Evolutionary conservation across 2,329 filamentous ascomycete genomes (phyloP), one percentile per base, ranked within the genome.

Genomic region (Neophaeococcomyces mojaviensis): DNA sequence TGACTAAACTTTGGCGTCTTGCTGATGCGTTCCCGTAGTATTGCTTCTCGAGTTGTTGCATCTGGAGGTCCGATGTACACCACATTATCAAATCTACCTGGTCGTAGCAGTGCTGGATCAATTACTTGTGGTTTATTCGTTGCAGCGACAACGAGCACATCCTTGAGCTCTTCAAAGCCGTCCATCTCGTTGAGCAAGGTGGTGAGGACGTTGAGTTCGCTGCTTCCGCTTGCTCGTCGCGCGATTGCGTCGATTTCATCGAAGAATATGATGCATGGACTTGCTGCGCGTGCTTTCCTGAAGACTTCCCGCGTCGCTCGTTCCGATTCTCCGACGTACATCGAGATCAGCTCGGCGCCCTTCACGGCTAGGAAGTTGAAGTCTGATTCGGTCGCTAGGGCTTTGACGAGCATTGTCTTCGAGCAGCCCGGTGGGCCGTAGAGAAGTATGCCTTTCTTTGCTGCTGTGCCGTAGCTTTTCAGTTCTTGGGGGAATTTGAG

Each of bases 251-350:
- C 89, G 57, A 97, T 92, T 64, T 97, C 89, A 62, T 97, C 89
- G 55, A 96, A 95, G 73, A 96, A 97, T 58, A 97, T 88, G 65
- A 96, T 90, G 61, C 86, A 88, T 0, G 90, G 90, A 42, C 82
- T 81, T 7, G 88, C 89, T n/a, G 84, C 82, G 34, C 85, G 77
- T 1, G 90, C 90, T 56, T 89, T 86, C 44, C 82, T 77, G 62
- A 97, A 96, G 1, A 96, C 79, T 46, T 88, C 84, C 31, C 90
- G 81, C 34, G 96, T 77, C 6, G 84, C 82, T 9, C 88, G 80
- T 67, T 97, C 90, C 2, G 88, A 90, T 64, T 97, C 90, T 50
- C 90, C 90, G 15, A 97, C 89, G 65, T 96, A 97, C 86, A 94
- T 95, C 67, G 88, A 94, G 49, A 95, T 81, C 10, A 96, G 77